Conservation (phyloP, 2,329 filamentous ascomycete genomes). For the Talaromyces pinophilus region DNA sequence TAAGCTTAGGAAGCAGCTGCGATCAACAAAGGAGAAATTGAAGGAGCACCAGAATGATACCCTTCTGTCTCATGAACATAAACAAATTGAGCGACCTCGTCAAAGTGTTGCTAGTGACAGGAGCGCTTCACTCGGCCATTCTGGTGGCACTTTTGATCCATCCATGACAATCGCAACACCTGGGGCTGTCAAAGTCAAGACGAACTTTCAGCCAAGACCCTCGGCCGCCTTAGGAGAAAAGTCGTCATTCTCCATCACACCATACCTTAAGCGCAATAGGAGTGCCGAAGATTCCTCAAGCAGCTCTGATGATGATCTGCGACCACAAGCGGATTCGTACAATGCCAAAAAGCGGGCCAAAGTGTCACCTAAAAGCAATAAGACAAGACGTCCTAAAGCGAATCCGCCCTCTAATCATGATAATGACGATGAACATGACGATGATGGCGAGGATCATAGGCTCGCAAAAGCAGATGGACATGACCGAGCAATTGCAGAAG, state of each 20-base stretch:
- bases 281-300: slow-evolving; percentile 49
- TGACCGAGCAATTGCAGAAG: slow-evolving; percentile 9
- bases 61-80: slow-evolving; percentile 35
- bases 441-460: not conserved
- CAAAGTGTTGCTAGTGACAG: slow-evolving; percentile 41
- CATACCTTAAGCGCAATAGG: slow-evolving; percentile 78
- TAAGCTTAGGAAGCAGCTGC: slow-evolving; percentile 68
- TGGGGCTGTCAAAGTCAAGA: slow-evolving; percentile 50
- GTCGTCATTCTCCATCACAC: slow-evolving; percentile 90
- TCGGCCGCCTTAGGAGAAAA: slow-evolving; percentile 74
- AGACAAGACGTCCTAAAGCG: not conserved
- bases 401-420: not conserved
- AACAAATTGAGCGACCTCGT: slow-evolving; percentile 31
- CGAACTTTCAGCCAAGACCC: slow-evolving; percentile 58
- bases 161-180: slow-evolving; percentile 55
- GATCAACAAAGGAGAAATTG: slow-evolving; percentile 69
- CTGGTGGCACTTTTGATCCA: slow-evolving; percentile 40
- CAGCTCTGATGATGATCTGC: slow-evolving; percentile 32
- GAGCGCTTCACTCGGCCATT: slow-evolving; percentile 40
- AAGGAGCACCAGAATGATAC: slow-evolving; percentile 60
- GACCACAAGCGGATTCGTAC: slow-evolving; percentile 11
- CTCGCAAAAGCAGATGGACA: not conserved
- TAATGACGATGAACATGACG: not conserved
- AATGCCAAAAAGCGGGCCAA: slow-evolving; percentile 1
- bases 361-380: not conserved